These are phyloP conservation scores for Trametes gibbosa DNA, from an alignment of 768 basidiomycete genomes.

Conservation along the genomic window DNA sequence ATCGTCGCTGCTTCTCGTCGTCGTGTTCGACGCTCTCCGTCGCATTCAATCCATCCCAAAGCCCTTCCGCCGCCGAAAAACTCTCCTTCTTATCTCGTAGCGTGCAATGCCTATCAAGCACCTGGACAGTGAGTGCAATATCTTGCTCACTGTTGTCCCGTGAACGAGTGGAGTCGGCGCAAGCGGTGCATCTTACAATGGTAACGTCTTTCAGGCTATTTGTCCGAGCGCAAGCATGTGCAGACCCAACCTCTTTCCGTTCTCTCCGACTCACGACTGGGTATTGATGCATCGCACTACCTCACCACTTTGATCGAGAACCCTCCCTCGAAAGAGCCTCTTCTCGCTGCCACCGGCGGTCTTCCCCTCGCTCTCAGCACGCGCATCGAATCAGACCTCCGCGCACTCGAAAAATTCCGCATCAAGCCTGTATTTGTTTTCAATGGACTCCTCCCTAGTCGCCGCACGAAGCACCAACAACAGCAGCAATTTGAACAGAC, in stretches of 20 bases:
- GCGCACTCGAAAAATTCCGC: constrained; percentile 81
- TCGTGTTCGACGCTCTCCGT: constrained; percentile 6
- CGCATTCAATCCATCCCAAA: neutral
- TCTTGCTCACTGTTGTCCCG: constrained; percentile 11
- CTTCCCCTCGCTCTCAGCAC: constrained; percentile 84
- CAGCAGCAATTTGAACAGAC: constrained; percentile 45
- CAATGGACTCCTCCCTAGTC: constrained; percentile 79
- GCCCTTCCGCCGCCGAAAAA: constrained; percentile 4
- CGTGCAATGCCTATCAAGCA: constrained; percentile 77
- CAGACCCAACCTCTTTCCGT: constrained; percentile 78
- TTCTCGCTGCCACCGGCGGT: constrained; percentile 93
- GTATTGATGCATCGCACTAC: constrained; percentile 95
- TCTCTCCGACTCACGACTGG: constrained; percentile 88
- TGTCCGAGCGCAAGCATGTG: constrained; percentile 84
- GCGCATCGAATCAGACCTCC: constrained; percentile 90
- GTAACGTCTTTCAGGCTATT: constrained; percentile 53
- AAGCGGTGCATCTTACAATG: constrained; percentile 3
- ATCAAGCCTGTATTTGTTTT: constrained; percentile 99
- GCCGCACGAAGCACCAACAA: constrained; percentile 64
- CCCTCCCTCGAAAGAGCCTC: constrained; percentile 79
- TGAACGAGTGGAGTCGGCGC: neutral
- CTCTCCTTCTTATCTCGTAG: neutral
- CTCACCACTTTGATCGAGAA: constrained; percentile 74
- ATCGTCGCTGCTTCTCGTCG: constrained; percentile 13
- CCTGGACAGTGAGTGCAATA: constrained; percentile 62